Conservation (phyloP, 2,329 filamentous ascomycete genomes). For the Fusarium nelsonii region DNA sequence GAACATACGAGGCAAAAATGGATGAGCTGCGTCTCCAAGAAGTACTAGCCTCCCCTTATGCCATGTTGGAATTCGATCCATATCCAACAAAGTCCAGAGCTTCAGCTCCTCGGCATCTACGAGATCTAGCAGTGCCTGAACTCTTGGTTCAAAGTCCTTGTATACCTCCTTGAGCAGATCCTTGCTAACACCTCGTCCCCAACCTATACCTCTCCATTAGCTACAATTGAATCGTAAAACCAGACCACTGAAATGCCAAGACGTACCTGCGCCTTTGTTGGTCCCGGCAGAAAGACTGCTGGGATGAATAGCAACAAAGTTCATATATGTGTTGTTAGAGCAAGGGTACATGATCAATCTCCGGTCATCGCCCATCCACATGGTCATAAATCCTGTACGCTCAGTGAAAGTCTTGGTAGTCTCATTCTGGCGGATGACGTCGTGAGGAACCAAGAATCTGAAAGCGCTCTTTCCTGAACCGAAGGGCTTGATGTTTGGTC, state of each 20-base stretch:
- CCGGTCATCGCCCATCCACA: conserved; percentile 59
- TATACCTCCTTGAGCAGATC: conserved; percentile 56
- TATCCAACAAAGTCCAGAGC: conserved; percentile 72
- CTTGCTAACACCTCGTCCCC: conserved; percentile 55
- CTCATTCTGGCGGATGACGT: conserved; percentile 51
- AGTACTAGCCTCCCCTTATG: conserved; percentile 65
- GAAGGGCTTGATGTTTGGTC: conserved; percentile 50
- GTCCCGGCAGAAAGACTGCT: conserved; percentile 8
- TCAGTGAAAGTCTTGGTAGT: conserved; percentile 28
- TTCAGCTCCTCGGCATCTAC: conserved; percentile 62
- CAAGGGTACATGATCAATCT: conserved; percentile 63
- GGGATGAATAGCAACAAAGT: conserved; percentile 67
- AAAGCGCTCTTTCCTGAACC: conserved; percentile 67
- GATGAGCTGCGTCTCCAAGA: conserved; percentile 76
- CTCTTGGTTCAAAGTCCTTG: conserved; percentile 57
- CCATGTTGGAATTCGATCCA: conserved; percentile 69
- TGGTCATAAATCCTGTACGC: conserved; percentile 32
- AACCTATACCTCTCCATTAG: conserved; percentile 46
- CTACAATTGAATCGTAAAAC: too few relatives aligned
- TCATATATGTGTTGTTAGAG: conserved; percentile 58
- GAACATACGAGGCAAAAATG: conserved; percentile 65
- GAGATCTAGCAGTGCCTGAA: conserved; percentile 57
- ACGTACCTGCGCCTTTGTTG: conserved; percentile 21
- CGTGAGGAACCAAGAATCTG: conserved; percentile 62
- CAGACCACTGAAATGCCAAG: not conserved